Base-by-base conservation (phyloP, 768 basidiomycete genomes). In the Suillus occidentalis region DNA sequence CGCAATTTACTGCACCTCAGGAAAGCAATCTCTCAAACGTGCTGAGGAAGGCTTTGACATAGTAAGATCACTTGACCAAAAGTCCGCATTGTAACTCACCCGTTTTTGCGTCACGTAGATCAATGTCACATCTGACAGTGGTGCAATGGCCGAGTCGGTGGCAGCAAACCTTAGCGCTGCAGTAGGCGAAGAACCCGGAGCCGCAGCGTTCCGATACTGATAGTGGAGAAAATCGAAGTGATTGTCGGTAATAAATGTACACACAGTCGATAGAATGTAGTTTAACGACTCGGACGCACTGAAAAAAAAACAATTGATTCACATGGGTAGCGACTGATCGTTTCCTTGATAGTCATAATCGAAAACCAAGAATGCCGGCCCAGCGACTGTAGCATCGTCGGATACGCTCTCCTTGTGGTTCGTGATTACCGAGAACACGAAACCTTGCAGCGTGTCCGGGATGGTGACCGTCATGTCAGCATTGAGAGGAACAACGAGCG, bases 331-430 rank as follows among this genome's bases (percentile, higher is more conserved):
- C 18, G 40, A 42, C 40, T 59, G 58, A 7, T 22, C 22, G 40
- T 59, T 59, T 59, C 39, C 39, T 42, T 42, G 42, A 12, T 59
- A 42, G 25, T 76, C 74, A 60, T 74, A 83, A 36, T 72, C 71
- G 70, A 85, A 81, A 49, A 70, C 70, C 36, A 83, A 68, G 68
- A 88, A 78, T 20, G 81, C 77, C 10, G 85, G 86, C 3, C 89
- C 89, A 43, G 87, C 88, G 43, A 90, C 73, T 34, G 82, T 85
- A 64, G 76, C 83, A 37, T 79, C 78, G 63, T 87, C 85, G 37
- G 72, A 72, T 28, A 81, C 76, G 18, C 72, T 72, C 22, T 76
- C 65, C 66, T 76, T 76, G 68, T 75, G 76, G 67, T 69, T 79
- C 61, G 78, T 82, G 53, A 87, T 76, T 62, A 86, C 72, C 9